These are phyloP conservation scores for Paecilomyces sp. DNA, from an alignment of 2,329 filamentous ascomycete species.

Conservation along the genomic window DNA sequence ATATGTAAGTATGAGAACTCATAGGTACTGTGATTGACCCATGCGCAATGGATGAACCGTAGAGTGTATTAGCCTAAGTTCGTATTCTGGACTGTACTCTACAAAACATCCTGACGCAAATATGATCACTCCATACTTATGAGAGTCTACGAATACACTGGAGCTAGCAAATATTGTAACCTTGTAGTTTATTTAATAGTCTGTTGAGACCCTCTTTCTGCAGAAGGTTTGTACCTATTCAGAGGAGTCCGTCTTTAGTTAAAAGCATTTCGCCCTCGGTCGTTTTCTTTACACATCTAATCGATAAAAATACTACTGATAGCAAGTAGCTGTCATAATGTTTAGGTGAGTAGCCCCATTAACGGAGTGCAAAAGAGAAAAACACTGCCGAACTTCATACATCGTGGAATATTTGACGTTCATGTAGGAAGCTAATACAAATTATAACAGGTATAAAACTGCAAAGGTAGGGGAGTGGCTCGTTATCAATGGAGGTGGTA, in stretches of 20 bases:
- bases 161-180: background rate
- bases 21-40: too few relatives aligned
- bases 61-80: background rate
- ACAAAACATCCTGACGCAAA: background rate
- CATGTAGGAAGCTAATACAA: too few relatives aligned
- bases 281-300: background rate
- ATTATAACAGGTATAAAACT: constrained; percentile 55
- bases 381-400: background rate
- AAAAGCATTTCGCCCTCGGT: background rate
- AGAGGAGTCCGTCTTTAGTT: background rate
- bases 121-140: background rate
- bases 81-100: background rate
- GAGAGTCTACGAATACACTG: background rate
- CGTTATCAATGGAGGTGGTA: constrained; percentile 73
- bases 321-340: background rate
- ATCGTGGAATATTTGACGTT: too few relatives aligned
- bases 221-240: background rate
- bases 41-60: background rate
- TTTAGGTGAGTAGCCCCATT: background rate
- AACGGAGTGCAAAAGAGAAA: background rate
- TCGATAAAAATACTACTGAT: background rate
- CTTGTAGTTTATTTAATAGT: background rate
- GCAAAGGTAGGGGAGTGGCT: constrained; percentile 77
- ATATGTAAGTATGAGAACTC: too few relatives aligned
- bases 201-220: background rate